Base-by-base conservation (phyloP, 2,329 filamentous ascomycete species). In the Penicillium palitans region DNA sequence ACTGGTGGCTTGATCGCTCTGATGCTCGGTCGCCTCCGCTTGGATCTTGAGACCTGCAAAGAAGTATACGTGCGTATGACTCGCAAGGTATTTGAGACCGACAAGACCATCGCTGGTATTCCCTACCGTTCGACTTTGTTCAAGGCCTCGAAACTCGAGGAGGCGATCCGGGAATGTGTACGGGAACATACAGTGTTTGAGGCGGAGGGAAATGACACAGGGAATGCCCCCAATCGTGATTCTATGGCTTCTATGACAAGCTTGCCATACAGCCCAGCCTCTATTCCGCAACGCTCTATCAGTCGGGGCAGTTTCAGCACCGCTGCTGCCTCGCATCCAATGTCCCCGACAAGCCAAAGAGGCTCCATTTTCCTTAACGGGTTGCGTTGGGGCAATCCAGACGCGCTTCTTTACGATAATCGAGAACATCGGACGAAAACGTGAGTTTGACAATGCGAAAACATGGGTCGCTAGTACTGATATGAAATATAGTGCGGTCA, bases 61-160 rank as follows among this genome's bases (percentile, higher is more conserved):
- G 91, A 97, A 70, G 87, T 98, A 21, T 99, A 98, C 70, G 92
- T 96, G 67, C 90, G 91, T 68, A 89, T 99, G 84, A 99, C 95
- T 33, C 87, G 90, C 69, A 89, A 89, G 74, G 95, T 99, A 2
- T 99, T 99, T 69, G 90, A 98, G 78, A 98, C 95, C 6, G 95
- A 99, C 79, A 99, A 99, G 81, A 98, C 93, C 5, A 90, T 99
- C 67, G 91, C 90, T 35, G 95, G 95, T 12, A 96, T 99, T 59
- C 95, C 95, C 0, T 97, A 96, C 72, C 88, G 92, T 37, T 91
- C 90, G 6, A 99, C 95, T 0, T 78, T 99, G 29, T 99, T 98
- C 84, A 99, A 99, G 78, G 95, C 95, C 12, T 96, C 91, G 41
- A 93, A 91, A 75, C 81, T 99, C 47, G 93, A 99, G 75, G 91